Percentiles rank a stretch among this genome's conserved stretches.
These are phyloP conservation scores for Diutina scorzettiae DNA, from an alignment of 1,139 yeast genomes.

Conservation along the genomic window DNA sequence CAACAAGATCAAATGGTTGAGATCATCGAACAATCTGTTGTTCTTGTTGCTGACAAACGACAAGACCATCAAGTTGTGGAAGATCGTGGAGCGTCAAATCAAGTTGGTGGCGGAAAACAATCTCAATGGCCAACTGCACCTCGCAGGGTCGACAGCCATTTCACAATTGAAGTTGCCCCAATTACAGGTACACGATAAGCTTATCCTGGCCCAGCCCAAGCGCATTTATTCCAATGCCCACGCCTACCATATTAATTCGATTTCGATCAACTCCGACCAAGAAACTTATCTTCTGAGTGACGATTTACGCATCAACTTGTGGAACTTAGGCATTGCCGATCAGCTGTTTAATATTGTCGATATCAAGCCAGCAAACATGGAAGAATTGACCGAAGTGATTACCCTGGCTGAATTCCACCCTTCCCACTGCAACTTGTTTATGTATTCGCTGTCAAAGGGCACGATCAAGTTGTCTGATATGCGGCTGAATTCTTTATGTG, in stretches of 20 bases:
- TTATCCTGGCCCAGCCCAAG: slow-evolving; percentile 91
- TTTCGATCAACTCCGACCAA: slow-evolving; percentile 88
- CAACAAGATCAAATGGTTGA: slow-evolving; percentile 95
- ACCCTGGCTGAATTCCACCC: slow-evolving; percentile 99
- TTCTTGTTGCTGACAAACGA: slow-evolving; percentile 88
- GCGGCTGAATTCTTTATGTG: slow-evolving; percentile 94
- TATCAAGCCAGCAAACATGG: slow-evolving; percentile 97
- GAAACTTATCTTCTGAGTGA: slow-evolving; percentile 92
- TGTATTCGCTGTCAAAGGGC: slow-evolving; percentile 96
- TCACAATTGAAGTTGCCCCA: slow-evolving; percentile 64
- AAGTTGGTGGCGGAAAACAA: slow-evolving; percentile 89
- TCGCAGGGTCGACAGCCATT: slow-evolving; percentile 10
- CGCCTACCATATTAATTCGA: slow-evolving; percentile 94
- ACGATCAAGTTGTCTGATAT: slow-evolving; percentile 92
- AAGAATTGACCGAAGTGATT: slow-evolving; percentile 94
- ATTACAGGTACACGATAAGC: slow-evolving; percentile 82
- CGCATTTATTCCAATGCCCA: slow-evolving; percentile 91
- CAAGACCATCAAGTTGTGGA: slow-evolving; percentile 96
- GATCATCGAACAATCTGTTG: slow-evolving; percentile 77
- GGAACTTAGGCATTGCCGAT: slow-evolving; percentile 93
- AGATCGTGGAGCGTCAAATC: slow-evolving; percentile 82
- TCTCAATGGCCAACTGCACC: slow-evolving; percentile 20
- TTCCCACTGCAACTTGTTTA: slow-evolving; percentile 77
- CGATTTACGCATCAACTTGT: slow-evolving; percentile 87
- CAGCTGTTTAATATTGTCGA: slow-evolving; percentile 95